phyloP scores from a whole-genome alignment of 805 yeast genomes.

The Wickerhamomyces kurtzmanii region DNA sequence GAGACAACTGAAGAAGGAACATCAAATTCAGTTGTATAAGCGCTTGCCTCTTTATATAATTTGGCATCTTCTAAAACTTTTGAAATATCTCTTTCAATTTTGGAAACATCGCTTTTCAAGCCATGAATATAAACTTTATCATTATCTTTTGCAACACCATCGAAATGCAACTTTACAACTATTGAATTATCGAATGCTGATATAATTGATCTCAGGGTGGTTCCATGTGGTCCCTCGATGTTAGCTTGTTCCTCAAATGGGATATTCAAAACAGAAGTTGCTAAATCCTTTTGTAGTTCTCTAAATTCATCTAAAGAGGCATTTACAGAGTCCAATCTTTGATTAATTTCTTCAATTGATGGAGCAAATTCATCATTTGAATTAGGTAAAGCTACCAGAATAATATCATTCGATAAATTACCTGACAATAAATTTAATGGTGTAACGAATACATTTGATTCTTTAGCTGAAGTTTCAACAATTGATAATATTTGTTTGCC shows the following conservation, averaged over 20 bases:
- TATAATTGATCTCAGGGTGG: conserved; percentile 39
- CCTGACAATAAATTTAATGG: conserved; percentile 43
- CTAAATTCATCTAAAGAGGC: conserved; percentile 48
- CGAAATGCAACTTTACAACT: conserved; percentile 37
- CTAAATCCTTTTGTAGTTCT: conserved; percentile 43
- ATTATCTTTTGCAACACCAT: conserved; percentile 25
- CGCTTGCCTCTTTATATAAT: conserved; percentile 35
- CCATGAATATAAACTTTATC: conserved; percentile 65
- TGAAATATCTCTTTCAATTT: conserved; percentile 41
- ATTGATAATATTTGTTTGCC: conserved; percentile 31
- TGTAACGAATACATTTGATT: conserved; percentile 43
- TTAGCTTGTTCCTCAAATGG: conserved; percentile 45
- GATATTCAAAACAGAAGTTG: conserved; percentile 39
- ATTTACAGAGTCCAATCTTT: conserved; percentile 44
- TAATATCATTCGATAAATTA: conserved; percentile 30
- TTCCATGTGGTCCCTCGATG: conserved; percentile 50
- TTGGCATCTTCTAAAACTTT: conserved; percentile 45
- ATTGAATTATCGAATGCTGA: conserved; percentile 21
- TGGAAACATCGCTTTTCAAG: conserved; percentile 47
- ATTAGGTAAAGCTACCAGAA: conserved; percentile 41
- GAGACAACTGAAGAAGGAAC: conserved; percentile 65
- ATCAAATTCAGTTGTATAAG: conserved; percentile 32
- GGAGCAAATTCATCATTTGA: conserved; percentile 66
- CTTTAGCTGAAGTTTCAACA: conserved; percentile 30
- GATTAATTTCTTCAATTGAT: conserved; percentile 45